Conservation (phyloP, 1,284 basidiomycete species). For the Microbotryomycetes sp. region DNA sequence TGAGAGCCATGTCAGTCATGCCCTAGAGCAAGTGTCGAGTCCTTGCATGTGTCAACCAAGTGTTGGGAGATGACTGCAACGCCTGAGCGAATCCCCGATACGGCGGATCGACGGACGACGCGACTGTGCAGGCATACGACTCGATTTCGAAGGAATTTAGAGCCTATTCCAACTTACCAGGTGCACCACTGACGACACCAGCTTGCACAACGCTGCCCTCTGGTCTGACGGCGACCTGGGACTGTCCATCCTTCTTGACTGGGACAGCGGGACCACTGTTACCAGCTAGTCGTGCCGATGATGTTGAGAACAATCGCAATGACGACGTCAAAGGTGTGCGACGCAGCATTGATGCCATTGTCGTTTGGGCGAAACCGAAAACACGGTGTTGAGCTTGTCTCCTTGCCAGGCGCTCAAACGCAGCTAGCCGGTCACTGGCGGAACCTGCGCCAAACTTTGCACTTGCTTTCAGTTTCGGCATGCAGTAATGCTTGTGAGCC, state of each 20-base stretch:
- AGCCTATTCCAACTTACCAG: conserved; percentile 36
- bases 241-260: not conserved
- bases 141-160: not conserved
- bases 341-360: not conserved
- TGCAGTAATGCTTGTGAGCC: no score
- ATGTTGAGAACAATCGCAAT: not conserved
- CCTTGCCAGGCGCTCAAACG: no score
- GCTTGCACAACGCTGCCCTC: conserved; percentile 31
- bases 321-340: not conserved
- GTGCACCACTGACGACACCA: conserved; percentile 44
- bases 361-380: not conserved
- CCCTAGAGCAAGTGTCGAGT: not conserved
- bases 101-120: not conserved
- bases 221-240: conserved; percentile 5
- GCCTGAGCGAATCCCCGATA: not conserved
- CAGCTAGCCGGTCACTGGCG: no score
- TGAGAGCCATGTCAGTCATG: conserved; percentile 3
- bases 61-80: not conserved
- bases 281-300: not conserved
- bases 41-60: not conserved
- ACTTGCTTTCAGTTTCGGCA: no score
- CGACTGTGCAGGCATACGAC: not conserved
- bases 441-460: no score
- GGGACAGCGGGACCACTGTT: not conserved
- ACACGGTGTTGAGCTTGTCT: no score